Base-by-base conservation (phyloP, 176 grass and related monocot species). In the Triticum urartu region DNA sequence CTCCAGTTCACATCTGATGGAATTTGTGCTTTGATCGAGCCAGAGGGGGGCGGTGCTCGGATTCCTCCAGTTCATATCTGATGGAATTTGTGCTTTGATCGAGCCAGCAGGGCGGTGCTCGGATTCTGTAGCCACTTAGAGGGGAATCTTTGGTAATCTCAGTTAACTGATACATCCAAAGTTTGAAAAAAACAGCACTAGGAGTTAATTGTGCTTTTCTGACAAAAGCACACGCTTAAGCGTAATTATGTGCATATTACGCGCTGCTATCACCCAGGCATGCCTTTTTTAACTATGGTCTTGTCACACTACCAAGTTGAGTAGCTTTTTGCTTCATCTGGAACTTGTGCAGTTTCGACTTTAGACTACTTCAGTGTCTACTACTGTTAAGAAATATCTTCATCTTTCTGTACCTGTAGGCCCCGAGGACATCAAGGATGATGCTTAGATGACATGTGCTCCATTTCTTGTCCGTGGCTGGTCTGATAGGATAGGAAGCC, bases 401-500 rank as follows among this genome's bases (percentile, higher is more conserved):
- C 73, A 34, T 74, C 7, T 45, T 87, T 33, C 18, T 79, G 56
- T 69, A 40, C 38, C 39, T 47, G 39, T 68, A 90, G 84, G 74
- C 22, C 47, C 66, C 26, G 65, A 73, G 65, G 12, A 3, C 14
- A 59, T 3, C 56, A 11, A 83, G 56, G 58, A 67, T 26, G 42
- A 14, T 43, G 33, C 64, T 79, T 22, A 56, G 54, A 90, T 87
- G 80, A 90, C 80, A 83, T 43, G n/a, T 59, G 12, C 8, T 9
- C 62, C 72, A 36, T 17, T 52, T 52, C 15, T 17, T 56, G 62
- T 15, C 3, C 1, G 7, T 10, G 2, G 0, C 67, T n/a, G 38
- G 1, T 24, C 84, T 48, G 77, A 48, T 68, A 64, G 64, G 77
- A 48, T 68, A 64, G 59, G 11, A 36, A 56, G 25, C 36, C 64